Base-by-base conservation (phyloP, 2,329 filamentous ascomycete species). In the Incumbomyces lentus region DNA sequence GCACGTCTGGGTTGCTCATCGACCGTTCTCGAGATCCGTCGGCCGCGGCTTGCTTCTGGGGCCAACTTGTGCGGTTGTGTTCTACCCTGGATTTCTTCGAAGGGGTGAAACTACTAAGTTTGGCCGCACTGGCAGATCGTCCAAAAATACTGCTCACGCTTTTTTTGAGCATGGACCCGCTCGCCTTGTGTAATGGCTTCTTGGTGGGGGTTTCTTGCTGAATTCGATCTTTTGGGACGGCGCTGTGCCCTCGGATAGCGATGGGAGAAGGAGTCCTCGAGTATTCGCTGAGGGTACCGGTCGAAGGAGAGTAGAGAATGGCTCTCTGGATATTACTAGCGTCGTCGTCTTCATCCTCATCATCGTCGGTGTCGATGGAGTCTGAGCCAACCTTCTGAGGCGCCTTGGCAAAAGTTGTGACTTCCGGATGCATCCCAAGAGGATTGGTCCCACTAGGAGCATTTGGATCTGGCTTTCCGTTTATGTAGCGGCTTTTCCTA, bases 221-320 rank as follows among this genome's bases (percentile, higher is more conserved):
- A 12, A 11, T 14, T 32, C 35, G 41, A 8, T 39, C 22, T 33
- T 41, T 44, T 33, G 16, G 16, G 31, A 22, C 12, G 11, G 33
- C 18, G 4, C 4, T n/a, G n/a, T 40, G 37, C 3, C 6, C 14
- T 11, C 33, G 19, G 19, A 36, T 37, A 19, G 16, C 40, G 16
- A 48, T 49, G 11, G 45, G 41, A 26, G 54, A 50, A 30, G 52
- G 54, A 5, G 52, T 47, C 8, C 54, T 48, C 6, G 51, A 44
- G 38, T 57, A 55, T 29, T 54, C 51, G 38, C 51, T 55, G 16
- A 55, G 51, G 40, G 52, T 49, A 7, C 53, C 54, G 11, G 55
- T 49, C 2, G 53, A 55, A 14, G 53, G 52, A 30, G 53, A 57
- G 36, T 57, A 57, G 32, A 57, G 55, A 12, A 53, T 50, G 19